Conservation (phyloP, 164 flowering plant genomes). For the grape (Vitis vinifera) region DNA sequence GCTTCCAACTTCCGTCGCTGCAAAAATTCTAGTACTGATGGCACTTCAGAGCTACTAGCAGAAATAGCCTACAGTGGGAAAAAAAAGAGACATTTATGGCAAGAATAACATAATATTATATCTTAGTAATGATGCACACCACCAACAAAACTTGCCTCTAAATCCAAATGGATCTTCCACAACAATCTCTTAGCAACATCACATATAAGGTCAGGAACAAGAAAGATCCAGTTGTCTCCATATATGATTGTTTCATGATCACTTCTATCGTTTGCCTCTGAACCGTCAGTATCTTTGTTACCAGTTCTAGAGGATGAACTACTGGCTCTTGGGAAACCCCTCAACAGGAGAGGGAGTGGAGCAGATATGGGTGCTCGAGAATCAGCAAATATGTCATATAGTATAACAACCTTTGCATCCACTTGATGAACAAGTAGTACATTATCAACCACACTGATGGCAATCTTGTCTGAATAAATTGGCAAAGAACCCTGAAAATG, state of each 20-base stretch:
- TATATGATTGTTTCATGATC: slow-evolving; percentile 52
- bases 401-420: slow-evolving; percentile 92
- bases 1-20: slow-evolving; percentile 84
- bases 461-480: slow-evolving; percentile 79
- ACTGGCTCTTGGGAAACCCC: slow-evolving; percentile 52
- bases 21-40: slow-evolving; percentile 80
- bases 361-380: slow-evolving; percentile 93
- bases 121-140: slow-evolving; percentile 1
- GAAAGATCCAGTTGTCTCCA: slow-evolving; percentile 89
- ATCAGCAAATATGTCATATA: slow-evolving; percentile 84
- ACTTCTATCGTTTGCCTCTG: slow-evolving; percentile 32
- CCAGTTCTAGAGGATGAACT: slow-evolving; percentile 34
- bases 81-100: slow-evolving; percentile 4
- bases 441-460: slow-evolving; percentile 90
- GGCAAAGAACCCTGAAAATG: slow-evolving; percentile 84
- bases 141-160: slow-evolving; percentile 59
- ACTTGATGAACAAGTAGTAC: slow-evolving; percentile 95
- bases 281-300: slow-evolving; percentile 30
- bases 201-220: slow-evolving; percentile 82
- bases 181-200: slow-evolving; percentile 60
- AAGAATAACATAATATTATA: not conserved
- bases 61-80: slow-evolving; percentile 73
- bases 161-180: slow-evolving; percentile 87
- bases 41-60: slow-evolving; percentile 89
- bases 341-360: slow-evolving; percentile 85